phyloP scores from a whole-genome alignment of 176 grass and related monocot species.

The Chloris gayana region DNA sequence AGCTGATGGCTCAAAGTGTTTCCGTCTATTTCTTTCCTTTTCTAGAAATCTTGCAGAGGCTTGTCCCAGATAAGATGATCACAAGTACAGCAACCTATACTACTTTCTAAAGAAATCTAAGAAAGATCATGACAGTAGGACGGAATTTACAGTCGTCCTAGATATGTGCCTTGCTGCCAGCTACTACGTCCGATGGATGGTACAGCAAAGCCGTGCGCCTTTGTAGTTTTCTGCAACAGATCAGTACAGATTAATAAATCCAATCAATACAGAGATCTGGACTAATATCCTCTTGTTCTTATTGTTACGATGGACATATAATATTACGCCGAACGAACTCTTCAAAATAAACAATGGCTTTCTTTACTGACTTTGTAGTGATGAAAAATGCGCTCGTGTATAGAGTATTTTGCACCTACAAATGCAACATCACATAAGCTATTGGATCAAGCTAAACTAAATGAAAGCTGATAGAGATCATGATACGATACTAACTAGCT shows the following conservation, averaged over 20 bases:
- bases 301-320: not conserved
- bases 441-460: slow-evolving; percentile 3
- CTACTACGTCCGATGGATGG: not conserved
- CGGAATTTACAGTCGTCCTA: not conserved
- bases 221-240: not conserved
- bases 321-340: slow-evolving; percentile 1
- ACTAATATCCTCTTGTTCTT: not conserved
- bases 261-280: not conserved
- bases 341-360: slow-evolving; percentile 3
- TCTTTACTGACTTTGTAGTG: not conserved
- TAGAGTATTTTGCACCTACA: not conserved
- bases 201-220: slow-evolving; percentile 13
- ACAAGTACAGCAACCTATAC: not conserved
- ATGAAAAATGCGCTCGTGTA: not conserved
- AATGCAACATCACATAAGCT: slow-evolving; percentile 18
- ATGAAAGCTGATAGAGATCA: slow-evolving; percentile 26
- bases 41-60: not conserved
- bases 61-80: not conserved
- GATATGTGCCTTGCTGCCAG: not conserved
- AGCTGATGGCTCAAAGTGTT: too few relatives aligned
- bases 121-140: not conserved
- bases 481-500: slow-evolving; percentile 18
- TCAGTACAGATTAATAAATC: not conserved
- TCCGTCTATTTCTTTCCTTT: too few relatives aligned
- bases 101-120: slow-evolving; percentile 3